Evolutionary conservation across 345 rosid genomes (phyloP).

Genomic region (Melastoma malabathricum): DNA sequence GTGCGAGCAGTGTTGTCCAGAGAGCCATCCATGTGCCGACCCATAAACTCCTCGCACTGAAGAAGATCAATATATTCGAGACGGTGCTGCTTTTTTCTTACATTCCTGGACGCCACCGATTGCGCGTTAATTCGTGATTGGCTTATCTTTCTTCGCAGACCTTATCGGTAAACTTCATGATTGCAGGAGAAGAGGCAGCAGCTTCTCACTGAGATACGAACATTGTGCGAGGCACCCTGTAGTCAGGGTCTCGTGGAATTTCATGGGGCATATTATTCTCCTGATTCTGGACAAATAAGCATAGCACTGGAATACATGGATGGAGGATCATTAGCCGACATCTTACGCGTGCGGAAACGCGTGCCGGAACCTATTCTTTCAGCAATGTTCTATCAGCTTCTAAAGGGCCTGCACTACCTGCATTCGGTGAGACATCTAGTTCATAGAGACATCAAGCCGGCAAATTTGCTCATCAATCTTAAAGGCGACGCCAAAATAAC

Average conservation of each 20-base stretch:
- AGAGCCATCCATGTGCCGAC: slow-evolving; percentile 89
- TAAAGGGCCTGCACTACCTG: slow-evolving; percentile 77
- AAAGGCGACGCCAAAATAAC: slow-evolving; percentile 95
- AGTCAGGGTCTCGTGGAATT: slow-evolving; percentile 86
- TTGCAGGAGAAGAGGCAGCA: slow-evolving; percentile 87
- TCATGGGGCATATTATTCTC: slow-evolving; percentile 90
- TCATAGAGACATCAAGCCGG: slow-evolving; percentile 97
- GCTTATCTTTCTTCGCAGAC: background rate
- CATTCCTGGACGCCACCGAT: no score
- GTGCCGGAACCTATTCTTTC: slow-evolving; percentile 90
- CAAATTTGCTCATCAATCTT: slow-evolving; percentile 84
- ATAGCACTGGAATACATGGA: slow-evolving; percentile 96
- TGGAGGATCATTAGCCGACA: slow-evolving; percentile 91
- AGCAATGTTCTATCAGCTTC: slow-evolving; percentile 70
- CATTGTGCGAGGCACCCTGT: slow-evolving; percentile 89
- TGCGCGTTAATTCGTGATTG: no score
- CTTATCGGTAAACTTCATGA: background rate
- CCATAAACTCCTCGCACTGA: slow-evolving; percentile 75
- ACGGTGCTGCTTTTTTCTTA: slow-evolving; percentile 26
- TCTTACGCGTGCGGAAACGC: slow-evolving; percentile 39
- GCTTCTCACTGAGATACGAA: slow-evolving; percentile 84
- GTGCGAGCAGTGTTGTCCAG: slow-evolving; percentile 96
- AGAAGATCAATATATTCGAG: slow-evolving; percentile 84
- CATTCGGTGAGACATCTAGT: slow-evolving; percentile 85
- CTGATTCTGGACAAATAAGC: slow-evolving; percentile 90